Percentiles rank a stretch among this genome's conserved stretches.
phyloP scores from a whole-genome alignment of 148 eudicot species.

The Fagopyrum homotropicum region DNA sequence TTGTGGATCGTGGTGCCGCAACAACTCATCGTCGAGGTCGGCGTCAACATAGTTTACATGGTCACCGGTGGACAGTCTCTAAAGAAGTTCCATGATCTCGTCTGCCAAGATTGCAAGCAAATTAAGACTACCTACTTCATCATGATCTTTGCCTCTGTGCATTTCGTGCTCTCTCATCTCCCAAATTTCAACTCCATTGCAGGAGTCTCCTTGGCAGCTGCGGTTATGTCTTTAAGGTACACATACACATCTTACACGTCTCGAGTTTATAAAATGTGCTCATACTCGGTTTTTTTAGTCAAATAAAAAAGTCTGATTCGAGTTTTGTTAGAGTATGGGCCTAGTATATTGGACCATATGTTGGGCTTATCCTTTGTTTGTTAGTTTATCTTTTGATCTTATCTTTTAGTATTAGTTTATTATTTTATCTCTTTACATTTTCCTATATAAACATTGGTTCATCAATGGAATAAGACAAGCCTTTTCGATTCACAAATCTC shows the following conservation, averaged over 20 bases:
- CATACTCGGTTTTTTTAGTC: neutral
- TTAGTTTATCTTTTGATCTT: no score
- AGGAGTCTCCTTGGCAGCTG: slow-evolving; percentile 45
- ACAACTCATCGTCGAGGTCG: slow-evolving; percentile 19
- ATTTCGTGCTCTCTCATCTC: slow-evolving; percentile 43
- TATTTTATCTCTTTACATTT: no score
- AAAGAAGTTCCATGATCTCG: slow-evolving; percentile 33
- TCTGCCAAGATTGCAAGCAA: slow-evolving; percentile 24
- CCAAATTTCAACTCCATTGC: slow-evolving; percentile 57
- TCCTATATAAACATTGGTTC: no score
- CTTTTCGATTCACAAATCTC: no score
- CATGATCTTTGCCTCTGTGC: slow-evolving; percentile 43
- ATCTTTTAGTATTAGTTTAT: no score
- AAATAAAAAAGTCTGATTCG: neutral
- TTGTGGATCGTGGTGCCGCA: slow-evolving; percentile 22
- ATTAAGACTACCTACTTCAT: slow-evolving; percentile 42
- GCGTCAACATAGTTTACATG: slow-evolving; percentile 20
- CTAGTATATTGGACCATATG: no score
- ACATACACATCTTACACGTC: neutral
- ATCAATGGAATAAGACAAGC: no score
- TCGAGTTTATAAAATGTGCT: neutral
- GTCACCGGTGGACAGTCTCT: slow-evolving; percentile 25
- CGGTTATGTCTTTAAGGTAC: slow-evolving; percentile 36
- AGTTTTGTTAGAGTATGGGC: no score
- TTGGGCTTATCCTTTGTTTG: no score